These are phyloP conservation scores for Xylaria hypoxylon DNA, from an alignment of 2,329 filamentous ascomycete genomes.

Conservation along the genomic window DNA sequence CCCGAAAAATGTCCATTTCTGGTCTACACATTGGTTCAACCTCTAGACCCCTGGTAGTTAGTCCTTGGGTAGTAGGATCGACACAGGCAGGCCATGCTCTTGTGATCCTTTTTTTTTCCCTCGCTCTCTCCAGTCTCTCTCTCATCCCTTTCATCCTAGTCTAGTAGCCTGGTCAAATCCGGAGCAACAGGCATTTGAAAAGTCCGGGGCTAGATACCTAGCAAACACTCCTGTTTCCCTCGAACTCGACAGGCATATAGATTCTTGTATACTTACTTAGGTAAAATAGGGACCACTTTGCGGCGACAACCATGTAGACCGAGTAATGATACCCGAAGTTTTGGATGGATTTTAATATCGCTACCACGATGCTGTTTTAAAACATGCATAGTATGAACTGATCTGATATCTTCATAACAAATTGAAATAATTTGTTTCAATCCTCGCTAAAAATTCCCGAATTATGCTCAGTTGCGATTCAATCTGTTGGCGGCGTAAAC, in stretches of 20 bases:
- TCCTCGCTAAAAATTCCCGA: neutral
- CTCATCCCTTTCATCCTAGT: neutral
- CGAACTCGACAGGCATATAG: neutral
- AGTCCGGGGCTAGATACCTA: neutral
- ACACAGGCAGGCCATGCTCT: constrained; percentile 22
- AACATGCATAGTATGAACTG: neutral
- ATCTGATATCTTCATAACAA: neutral
- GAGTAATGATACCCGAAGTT: constrained; percentile 3
- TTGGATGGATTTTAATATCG: neutral
- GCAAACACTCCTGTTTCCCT: constrained; percentile 1
- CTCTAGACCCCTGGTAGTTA: constrained; percentile 7
- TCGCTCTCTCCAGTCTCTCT: neutral
- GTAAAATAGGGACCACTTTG: constrained; percentile 10
- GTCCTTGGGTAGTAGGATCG: constrained; percentile 30
- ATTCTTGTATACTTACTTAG: neutral
- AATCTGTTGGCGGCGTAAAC: neutral
- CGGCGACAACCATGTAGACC: neutral
- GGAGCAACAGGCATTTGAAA: constrained; percentile 12
- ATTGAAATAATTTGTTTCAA: constrained; percentile 6
- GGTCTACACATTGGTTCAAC: constrained; percentile 9
- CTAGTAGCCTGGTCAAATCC: constrained; percentile 1
- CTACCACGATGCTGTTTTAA: neutral
- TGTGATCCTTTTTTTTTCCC: neutral
- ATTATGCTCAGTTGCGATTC: neutral
- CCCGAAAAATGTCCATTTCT: constrained; percentile 15